Percentiles rank a stretch among this genome's conserved stretches.
Conservation (phyloP, 2,329 filamentous ascomycete species). For the Aureobasidium sp. region DNA sequence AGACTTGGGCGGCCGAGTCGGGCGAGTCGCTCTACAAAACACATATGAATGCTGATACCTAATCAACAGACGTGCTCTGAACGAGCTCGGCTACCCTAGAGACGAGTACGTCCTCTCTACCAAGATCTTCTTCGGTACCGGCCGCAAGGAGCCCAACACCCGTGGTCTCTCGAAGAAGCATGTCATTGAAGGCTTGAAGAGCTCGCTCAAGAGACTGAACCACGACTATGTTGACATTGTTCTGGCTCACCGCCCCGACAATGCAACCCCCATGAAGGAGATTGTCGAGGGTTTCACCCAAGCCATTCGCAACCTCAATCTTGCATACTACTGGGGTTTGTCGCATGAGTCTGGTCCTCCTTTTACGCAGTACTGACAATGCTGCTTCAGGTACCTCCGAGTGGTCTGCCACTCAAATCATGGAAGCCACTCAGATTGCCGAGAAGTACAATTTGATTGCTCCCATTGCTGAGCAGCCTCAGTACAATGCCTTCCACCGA, state of each 20-base stretch:
- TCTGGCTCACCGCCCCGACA: slow-evolving; percentile 55
- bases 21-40: no score
- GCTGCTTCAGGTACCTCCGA: slow-evolving; percentile 57
- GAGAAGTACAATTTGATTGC: slow-evolving; percentile 55
- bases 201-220: slow-evolving; percentile 52
- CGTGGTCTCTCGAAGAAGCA: slow-evolving; percentile 44
- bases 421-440: slow-evolving; percentile 49
- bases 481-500: slow-evolving; percentile 45
- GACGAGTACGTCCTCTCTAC: slow-evolving; percentile 36
- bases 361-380: no score
- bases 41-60: not conserved
- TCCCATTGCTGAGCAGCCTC: slow-evolving; percentile 32
- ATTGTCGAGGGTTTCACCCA: slow-evolving; percentile 51
- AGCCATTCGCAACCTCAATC: slow-evolving; percentile 47
- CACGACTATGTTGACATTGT: slow-evolving; percentile 61
- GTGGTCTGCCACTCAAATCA: slow-evolving; percentile 54
- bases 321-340: slow-evolving; percentile 54
- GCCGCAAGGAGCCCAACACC: slow-evolving; percentile 53
- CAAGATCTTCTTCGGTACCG: slow-evolving; percentile 50
- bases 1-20: no score
- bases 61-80: slow-evolving; percentile 30
- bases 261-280: slow-evolving; percentile 54
- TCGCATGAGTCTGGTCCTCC: no score
- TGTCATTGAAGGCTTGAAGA: slow-evolving; percentile 52
- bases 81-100: slow-evolving; percentile 43